Conservation (phyloP, 2,329 filamentous ascomycete genomes). For the Lachnum nothofagi region DNA sequence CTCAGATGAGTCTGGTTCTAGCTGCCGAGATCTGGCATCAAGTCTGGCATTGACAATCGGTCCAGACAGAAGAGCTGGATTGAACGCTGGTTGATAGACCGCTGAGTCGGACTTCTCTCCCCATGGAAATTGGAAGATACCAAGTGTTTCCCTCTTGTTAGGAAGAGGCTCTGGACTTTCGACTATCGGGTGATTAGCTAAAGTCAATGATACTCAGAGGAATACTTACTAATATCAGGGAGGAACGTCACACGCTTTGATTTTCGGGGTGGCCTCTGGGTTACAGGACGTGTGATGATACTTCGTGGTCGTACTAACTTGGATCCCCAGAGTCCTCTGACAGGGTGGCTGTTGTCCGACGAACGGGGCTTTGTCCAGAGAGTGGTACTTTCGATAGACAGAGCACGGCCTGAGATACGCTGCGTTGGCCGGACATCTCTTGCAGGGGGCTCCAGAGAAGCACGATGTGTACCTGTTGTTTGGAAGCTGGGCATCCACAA, state of each 20-base stretch:
- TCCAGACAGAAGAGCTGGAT: conserved; percentile 16
- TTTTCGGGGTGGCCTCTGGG: conserved; percentile 49
- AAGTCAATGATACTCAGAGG: background rate
- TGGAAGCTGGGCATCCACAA: conserved; percentile 26
- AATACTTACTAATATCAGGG: conserved; percentile 48
- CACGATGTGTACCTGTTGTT: background rate
- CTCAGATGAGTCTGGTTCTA: conserved; percentile 22
- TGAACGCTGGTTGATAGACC: conserved; percentile 37
- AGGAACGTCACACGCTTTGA: conserved; percentile 54
- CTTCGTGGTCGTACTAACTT: conserved; percentile 24
- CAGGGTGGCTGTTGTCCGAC: conserved; percentile 12
- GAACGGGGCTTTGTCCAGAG: conserved; percentile 29
- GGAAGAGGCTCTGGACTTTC: conserved; percentile 57
- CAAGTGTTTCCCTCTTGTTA: conserved; percentile 54
- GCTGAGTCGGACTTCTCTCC: conserved; percentile 57
- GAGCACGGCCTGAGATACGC: conserved; percentile 12
- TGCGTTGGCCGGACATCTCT: conserved; percentile 25
- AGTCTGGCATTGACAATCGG: conserved; percentile 22
- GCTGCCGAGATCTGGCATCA: conserved; percentile 24
- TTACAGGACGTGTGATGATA: conserved; percentile 40
- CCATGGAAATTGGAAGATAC: conserved; percentile 63
- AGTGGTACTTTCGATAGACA: conserved; percentile 23
- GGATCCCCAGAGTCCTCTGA: conserved; percentile 30
- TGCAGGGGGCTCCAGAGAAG: conserved; percentile 26
- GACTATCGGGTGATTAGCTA: conserved; percentile 31